Evolutionary conservation across 73 alveolate genomes (phyloP), one percentile per base, ranked within the genome.

Genomic region (Durusdinium trenchii): DNA sequence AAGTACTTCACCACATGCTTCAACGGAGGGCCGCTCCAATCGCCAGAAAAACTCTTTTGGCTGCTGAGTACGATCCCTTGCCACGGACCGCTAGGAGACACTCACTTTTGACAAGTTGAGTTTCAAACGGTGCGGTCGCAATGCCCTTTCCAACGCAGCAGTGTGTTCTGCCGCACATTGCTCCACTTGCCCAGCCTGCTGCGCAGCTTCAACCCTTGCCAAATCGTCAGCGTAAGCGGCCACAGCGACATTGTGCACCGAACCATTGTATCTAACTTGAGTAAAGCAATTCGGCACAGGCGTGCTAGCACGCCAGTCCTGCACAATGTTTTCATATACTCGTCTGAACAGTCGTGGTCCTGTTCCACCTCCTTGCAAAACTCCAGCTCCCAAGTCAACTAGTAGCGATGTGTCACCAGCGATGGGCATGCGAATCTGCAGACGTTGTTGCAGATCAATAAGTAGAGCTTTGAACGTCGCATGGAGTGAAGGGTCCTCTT

Each of bases 211-310:
- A 16, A 90, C 87, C 40, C 43, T 62, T 30, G 87, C 96, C 54
- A 90, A 50, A 40, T 90, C 96, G 36, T 90, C 96, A 26, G 96
- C 96, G 46, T 46, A 90, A 9, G 96, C 96, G 9, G 96, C 67
- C 23, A n/a, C 73, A 1, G 96, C 2, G 40, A 90, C 38, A n/a
- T 90, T 76, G 12, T 16, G 38, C 57, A 35, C 6, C 5, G 9
- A 6, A n/a, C 96, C 96, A 28, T 67, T 32, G 75, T 67, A 90
- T 28, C 10, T 6, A 30, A 90, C 86, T 18, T 45, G 14, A 16
- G 96, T 67, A 62, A 64, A 20, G 47, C 43, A 0, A 1, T 7
- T 6, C 0, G 26, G 3, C 6, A 32, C 30, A 23, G 40, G 3
- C 48, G 61, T 47, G 12, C 42, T 28, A 30, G 10, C 16, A 45